phyloP scores from a whole-genome alignment of 2,329 filamentous ascomycete species.

The Pleoardoris graminearum region DNA sequence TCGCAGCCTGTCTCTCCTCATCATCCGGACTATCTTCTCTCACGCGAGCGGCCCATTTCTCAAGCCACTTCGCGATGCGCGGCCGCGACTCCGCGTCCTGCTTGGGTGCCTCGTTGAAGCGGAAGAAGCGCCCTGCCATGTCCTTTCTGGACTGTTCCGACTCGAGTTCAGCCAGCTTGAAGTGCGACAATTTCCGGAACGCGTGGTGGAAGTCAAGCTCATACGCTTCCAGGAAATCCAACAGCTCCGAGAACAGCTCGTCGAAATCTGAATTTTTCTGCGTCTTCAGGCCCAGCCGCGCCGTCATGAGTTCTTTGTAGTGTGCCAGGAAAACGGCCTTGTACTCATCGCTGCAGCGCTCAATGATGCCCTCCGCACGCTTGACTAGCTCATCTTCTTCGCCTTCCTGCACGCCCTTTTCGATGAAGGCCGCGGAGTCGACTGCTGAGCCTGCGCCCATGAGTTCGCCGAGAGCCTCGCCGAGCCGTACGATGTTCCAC shows the following conservation, averaged over 20 bases:
- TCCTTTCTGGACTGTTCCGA: conserved; percentile 66
- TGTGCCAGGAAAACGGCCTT: conserved; percentile 84
- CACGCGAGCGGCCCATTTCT: conserved; percentile 72
- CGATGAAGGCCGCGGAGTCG: conserved; percentile 71
- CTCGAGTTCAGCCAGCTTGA: conserved; percentile 66
- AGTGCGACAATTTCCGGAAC: conserved; percentile 74
- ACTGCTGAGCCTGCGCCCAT: conserved; percentile 75
- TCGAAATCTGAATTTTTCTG: conserved; percentile 77
- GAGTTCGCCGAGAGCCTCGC: conserved; percentile 85
- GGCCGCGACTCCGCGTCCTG: conserved; percentile 66
- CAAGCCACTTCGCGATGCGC: conserved; percentile 77
- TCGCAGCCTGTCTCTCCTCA: conserved; percentile 66
- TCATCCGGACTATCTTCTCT: conserved; percentile 68
- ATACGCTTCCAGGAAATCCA: conserved; percentile 79
- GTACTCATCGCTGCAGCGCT: conserved; percentile 81
- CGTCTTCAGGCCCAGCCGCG: conserved; percentile 73
- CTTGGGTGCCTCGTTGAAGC: conserved; percentile 62
- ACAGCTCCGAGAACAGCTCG: conserved; percentile 74
- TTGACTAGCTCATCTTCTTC: conserved; percentile 70
- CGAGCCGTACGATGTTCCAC: conserved; percentile 95
- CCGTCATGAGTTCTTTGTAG: conserved; percentile 83
- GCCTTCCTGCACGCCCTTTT: conserved; percentile 72
- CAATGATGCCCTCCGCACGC: conserved; percentile 83
- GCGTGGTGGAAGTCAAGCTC: conserved; percentile 95
- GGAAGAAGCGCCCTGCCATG: conserved; percentile 77